Base-by-base conservation (phyloP, 1,284 basidiomycete genomes). In the Blastosporella zonata region DNA sequence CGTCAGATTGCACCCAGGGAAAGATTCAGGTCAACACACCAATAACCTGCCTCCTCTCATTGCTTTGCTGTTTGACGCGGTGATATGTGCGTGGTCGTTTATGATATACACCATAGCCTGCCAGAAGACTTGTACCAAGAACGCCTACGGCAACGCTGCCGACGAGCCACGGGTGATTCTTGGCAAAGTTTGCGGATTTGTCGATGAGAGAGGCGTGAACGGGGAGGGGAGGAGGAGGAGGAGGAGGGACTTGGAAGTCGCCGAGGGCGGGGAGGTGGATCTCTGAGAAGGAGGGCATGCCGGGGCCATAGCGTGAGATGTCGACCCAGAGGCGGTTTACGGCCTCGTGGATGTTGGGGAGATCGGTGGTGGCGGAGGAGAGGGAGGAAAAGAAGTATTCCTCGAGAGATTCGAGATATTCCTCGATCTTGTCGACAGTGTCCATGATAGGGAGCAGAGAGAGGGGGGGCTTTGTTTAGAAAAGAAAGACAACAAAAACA, bases 261-360 rank as follows among this genome's bases (percentile, higher is more conserved):
- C 84, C 85, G 8, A 89, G 73, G 35, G 75, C 74, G n/a, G 84
- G 81, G 31, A 86, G 66, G 53, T 70, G 74, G 23, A 86, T 73
- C 21, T 83, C 77, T 27, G 82, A 79, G 48, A 90, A 72, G 43
- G 76, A 67, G n/a, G 83, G 77, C 44, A 87, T 72, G 48, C 76
- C 73, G 17, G 87, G 88, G 21, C 88, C 87, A 64, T 87, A 90
- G 43, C 88, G 81, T 42, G 84, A 77, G 55, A 91, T 79, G 61
- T 91, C 88, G 21, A 79, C 68, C 84, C 85, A 90, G 47, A 90
- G 72, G 35, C 82, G 77, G 55, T 82, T 75, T n/a, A 84, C 66
- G 17, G 79, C 76, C 52, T 86, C 81, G 45, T 78, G 76, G 44
- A 90, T 69, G 55, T 73, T 78, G 25, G 81, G 79, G 44, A 88